Evolutionary conservation across 306 rosid genomes (phyloP), one percentile per base, ranked within the genome.

Genomic region (Ammopiptanthus mongolicus): DNA sequence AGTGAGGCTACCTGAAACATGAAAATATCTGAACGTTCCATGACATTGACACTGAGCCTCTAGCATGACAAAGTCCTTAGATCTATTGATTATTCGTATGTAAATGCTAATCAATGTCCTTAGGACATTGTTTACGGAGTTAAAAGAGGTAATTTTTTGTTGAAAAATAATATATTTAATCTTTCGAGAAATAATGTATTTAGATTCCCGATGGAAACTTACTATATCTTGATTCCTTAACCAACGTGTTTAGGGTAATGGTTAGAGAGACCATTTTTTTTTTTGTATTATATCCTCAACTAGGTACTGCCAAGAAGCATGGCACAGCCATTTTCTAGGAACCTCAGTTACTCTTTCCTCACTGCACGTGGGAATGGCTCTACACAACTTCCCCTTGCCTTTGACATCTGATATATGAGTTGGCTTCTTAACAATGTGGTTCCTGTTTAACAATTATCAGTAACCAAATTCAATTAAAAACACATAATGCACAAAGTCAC

Each of bases 341-440:
- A 76, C 47, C 15, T 25, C 15, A 37, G n/a, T 51, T 13, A 8
- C 65, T 34, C 11, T 22, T 18, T 5, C 71, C 39, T n/a, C 39
- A 50, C 4, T 47, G 64, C 72, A 76, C 68, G 74, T 76, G 80
- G 59, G 42, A 58, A 15, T 53, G 67, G 21, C 36, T 52, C 28
- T 55, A 51, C 13, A 37, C 33, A 33, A 0, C 39, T 73, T 53
- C 29, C 39, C 36, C 15, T 6, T 21, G 18, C 13, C 64, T n/a
- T 55, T 57, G 75, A 80, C 73, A 47, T 50, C 31, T 65, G 3
- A 19, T 71, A 21, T 17, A 77, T 78, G 66, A 83, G 83, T 71
- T 78, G 86, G 83, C 75, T 34, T 46, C 10, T 25, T 41, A 31
- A 42, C 52, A 15, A 65, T 51, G 39, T 46, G 34, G 22, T 57